Percentiles rank a stretch among this genome's conserved stretches.
Evolutionary conservation across 2,329 filamentous ascomycete genomes (phyloP).

Genomic region (Zarea fungicola): DNA sequence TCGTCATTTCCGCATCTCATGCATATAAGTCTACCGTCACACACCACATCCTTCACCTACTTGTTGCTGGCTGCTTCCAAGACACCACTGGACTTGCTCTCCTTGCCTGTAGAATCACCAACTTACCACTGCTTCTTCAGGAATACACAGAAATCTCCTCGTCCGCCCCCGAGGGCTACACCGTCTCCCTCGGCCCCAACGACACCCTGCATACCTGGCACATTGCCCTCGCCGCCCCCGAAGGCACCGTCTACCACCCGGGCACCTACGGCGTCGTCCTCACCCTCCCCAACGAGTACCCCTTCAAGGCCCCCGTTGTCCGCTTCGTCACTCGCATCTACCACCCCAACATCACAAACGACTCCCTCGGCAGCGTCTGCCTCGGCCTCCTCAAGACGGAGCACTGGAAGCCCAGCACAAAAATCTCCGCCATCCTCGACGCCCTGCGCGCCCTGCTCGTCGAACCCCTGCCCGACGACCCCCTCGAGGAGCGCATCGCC

Average conservation of each 20-base stretch:
- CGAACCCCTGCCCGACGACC: constrained; percentile 83
- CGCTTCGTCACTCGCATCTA: constrained; percentile 87
- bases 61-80: no score
- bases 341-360: constrained; percentile 91
- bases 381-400: constrained; percentile 76
- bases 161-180: constrained; percentile 42
- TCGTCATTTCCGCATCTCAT: not conserved
- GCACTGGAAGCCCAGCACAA: constrained; percentile 86
- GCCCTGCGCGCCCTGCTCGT: constrained; percentile 68
- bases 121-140: constrained; percentile 33
- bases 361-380: constrained; percentile 79
- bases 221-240: constrained; percentile 41
- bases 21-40: no score
- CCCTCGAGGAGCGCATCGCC: constrained; percentile 79
- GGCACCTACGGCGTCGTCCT: constrained; percentile 72
- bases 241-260: constrained; percentile 47
- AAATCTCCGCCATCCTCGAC: constrained; percentile 69
- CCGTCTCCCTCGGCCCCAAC: constrained; percentile 40
- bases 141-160: constrained; percentile 48
- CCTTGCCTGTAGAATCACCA: no score
- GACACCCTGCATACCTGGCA: constrained; percentile 49
- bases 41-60: no score
- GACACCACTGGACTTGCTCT: no score
- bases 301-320: constrained; percentile 80
- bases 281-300: constrained; percentile 72